Evolutionary conservation across 768 basidiomycete genomes (phyloP).

Genomic region (Floccularia luteovirens): DNA sequence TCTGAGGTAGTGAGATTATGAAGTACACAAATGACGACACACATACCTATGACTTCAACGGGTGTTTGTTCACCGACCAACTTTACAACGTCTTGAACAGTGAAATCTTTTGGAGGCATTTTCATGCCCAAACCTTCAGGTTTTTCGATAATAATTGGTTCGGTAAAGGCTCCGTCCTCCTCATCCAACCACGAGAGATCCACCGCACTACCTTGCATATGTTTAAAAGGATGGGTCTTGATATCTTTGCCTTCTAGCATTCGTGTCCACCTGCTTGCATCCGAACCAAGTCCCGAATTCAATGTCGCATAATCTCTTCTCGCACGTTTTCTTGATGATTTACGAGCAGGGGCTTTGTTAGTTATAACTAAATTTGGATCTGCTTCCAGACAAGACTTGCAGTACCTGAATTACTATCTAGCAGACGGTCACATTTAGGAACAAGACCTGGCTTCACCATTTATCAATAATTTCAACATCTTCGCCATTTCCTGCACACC

Average conservation of each 20-base stretch:
- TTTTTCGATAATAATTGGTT: slow-evolving; percentile 75
- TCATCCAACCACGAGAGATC: slow-evolving; percentile 66
- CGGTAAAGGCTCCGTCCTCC: slow-evolving; percentile 67
- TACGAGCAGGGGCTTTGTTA: slow-evolving; percentile 70
- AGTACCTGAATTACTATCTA: slow-evolving; percentile 45
- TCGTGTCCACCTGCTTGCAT: slow-evolving; percentile 59
- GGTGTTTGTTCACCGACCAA: slow-evolving; percentile 71
- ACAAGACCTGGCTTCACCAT: slow-evolving; percentile 40
- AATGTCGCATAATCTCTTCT: slow-evolving; percentile 77
- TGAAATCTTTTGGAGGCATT: slow-evolving; percentile 69
- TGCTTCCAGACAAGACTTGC: slow-evolving; percentile 49
- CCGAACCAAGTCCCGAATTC: slow-evolving; percentile 55
- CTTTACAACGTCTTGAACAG: slow-evolving; percentile 75
- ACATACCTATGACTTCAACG: slow-evolving; percentile 86
- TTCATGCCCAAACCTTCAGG: slow-evolving; percentile 85
- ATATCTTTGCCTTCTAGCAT: slow-evolving; percentile 65
- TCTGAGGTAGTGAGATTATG: slow-evolving; percentile 36
- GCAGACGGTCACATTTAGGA: background rate
- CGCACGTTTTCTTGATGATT: slow-evolving; percentile 69
- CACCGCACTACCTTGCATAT: slow-evolving; percentile 63
- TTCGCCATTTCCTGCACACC: slow-evolving; percentile 61
- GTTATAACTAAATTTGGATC: slow-evolving; percentile 63
- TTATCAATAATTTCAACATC: slow-evolving; percentile 68
- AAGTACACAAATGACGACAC: background rate
- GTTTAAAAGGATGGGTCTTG: slow-evolving; percentile 53